Evolutionary conservation across 768 basidiomycete genomes (phyloP).

Genomic region (Boletus subparvulus): DNA sequence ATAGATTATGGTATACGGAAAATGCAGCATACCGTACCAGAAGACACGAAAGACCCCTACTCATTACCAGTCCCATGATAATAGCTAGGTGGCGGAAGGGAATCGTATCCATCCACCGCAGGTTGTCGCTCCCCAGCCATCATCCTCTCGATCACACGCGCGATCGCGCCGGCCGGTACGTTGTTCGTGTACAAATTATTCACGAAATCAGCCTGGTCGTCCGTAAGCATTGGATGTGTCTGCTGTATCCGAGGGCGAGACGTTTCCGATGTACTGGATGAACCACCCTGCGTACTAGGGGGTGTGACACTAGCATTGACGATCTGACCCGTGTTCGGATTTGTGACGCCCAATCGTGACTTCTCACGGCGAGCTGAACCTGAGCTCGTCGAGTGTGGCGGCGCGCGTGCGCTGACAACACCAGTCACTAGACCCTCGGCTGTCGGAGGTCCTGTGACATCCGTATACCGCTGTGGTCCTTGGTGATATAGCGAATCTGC

Average conservation of each 20-base stretch:
- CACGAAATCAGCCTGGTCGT: constrained; percentile 21
- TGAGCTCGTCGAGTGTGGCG: neutral
- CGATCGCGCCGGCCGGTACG: constrained; percentile 15
- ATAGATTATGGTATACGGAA: neutral
- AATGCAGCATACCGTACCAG: neutral
- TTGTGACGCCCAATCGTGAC: neutral
- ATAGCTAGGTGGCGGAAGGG: constrained; percentile 16
- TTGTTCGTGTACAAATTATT: constrained; percentile 14
- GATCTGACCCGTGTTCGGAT: neutral
- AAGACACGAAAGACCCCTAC: neutral
- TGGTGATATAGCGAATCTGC: neutral
- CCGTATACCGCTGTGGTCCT: neutral
- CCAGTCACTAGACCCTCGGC: neutral
- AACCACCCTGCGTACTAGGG: neutral
- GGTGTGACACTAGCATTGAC: neutral
- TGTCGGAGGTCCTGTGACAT: neutral
- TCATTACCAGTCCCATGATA: neutral
- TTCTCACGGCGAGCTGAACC: neutral
- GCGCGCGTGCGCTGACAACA: neutral
- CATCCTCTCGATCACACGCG: constrained; percentile 22
- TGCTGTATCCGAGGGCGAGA: constrained; percentile 6
- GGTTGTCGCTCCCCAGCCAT: constrained; percentile 13
- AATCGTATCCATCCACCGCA: constrained; percentile 7
- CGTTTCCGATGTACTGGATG: neutral
- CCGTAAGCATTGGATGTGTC: constrained; percentile 11